These are phyloP conservation scores for Coniochaeta prunicola DNA, from an alignment of 2,329 filamentous ascomycete species.

Conservation along the genomic window DNA sequence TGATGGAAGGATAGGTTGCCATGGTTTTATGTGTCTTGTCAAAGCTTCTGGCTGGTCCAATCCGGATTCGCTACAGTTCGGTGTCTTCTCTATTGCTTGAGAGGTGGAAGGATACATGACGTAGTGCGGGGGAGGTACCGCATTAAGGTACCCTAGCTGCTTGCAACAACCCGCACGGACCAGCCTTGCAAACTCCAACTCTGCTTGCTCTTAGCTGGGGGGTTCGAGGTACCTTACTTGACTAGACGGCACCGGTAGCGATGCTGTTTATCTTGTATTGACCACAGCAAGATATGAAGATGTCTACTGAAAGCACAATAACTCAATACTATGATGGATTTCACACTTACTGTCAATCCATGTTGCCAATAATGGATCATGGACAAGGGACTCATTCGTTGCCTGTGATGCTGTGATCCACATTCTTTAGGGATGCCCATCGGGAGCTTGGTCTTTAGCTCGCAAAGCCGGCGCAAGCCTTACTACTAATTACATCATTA, in stretches of 20 bases:
- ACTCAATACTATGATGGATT: no score
- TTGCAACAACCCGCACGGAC: not conserved
- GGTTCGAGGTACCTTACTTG: no score
- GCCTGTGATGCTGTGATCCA: not conserved
- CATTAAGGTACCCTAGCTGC: not conserved
- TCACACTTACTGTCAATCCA: no score
- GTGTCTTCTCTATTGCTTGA: not conserved
- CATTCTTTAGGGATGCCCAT: not conserved
- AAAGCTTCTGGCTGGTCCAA: not conserved
- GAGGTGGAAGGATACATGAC: constrained; percentile 3
- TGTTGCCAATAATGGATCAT: no score
- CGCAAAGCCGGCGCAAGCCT: not conserved
- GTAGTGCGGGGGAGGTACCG: constrained; percentile 2
- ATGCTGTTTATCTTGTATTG: no score
- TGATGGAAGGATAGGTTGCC: not conserved
- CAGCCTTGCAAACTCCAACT: not conserved
- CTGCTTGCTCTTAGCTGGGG: not conserved
- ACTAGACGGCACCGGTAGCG: no score
- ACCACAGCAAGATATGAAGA: no score
- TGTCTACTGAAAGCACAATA: no score
- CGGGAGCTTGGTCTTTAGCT: not conserved
- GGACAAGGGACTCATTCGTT: no score
- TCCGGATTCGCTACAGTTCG: not conserved
- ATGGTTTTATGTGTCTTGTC: not conserved
- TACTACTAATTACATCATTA: not conserved